Evolutionary conservation across 129 eudicot genomes (phyloP).

Genomic region (Erigeron canadensis): DNA sequence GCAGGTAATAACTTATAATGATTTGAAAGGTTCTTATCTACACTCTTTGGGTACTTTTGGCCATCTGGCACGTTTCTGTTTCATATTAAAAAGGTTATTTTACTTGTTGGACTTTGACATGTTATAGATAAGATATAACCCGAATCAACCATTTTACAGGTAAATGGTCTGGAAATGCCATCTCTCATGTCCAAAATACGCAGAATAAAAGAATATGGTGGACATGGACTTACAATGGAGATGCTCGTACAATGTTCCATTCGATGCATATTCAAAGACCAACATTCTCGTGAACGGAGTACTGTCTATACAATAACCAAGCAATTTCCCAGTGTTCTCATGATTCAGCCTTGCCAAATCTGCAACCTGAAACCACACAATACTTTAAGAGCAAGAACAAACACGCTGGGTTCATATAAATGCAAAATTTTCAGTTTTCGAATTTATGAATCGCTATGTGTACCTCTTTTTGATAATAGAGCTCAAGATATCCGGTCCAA

Average conservation of each 20-base stretch:
- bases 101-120: neutral
- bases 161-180: neutral
- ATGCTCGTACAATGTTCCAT: slow-evolving; percentile 92
- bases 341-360: slow-evolving; percentile 85
- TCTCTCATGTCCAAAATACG: neutral
- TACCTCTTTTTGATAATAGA: slow-evolving; percentile 93
- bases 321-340: slow-evolving; percentile 72
- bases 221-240: slow-evolving; percentile 76
- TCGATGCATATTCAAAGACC: slow-evolving; percentile 91
- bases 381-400: neutral
- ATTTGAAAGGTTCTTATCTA: too few species aligned
- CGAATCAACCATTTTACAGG: neutral
- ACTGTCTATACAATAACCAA: slow-evolving; percentile 79
- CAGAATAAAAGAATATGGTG: slow-evolving; percentile 4
- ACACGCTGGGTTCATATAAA: neutral
- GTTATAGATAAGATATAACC: neutral
- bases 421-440: neutral
- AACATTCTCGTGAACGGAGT: slow-evolving; percentile 90
- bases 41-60: too few species aligned
- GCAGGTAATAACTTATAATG: too few species aligned
- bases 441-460: neutral
- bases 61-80: too few species aligned
- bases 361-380: slow-evolving; percentile 57
- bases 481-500: slow-evolving; percentile 91
- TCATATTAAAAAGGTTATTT: neutral